A percentile compares a stretch with the other conserved stretches of the same genome.
phyloP scores from a whole-genome alignment of 495 filamentous ascomycete genomes.

The Chlorociboria aeruginascens region DNA sequence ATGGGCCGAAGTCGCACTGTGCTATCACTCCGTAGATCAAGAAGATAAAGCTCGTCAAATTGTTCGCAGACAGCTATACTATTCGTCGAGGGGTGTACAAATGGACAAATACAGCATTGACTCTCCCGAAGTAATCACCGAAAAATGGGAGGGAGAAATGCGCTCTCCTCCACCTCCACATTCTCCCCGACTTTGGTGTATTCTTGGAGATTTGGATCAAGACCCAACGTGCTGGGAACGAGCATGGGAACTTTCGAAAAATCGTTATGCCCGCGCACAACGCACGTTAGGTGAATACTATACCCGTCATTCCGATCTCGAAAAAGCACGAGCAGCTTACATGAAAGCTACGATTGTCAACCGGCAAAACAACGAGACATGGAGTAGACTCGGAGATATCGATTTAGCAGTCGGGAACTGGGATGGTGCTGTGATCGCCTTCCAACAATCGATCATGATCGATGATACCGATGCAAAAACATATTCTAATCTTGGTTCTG shows the following conservation, averaged over 20 bases:
- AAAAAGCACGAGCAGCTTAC: conserved; percentile 70
- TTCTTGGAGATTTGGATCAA: conserved; percentile 80
- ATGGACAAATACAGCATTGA: conserved; percentile 38
- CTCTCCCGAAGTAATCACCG: conserved; percentile 31
- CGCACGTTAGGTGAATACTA: conserved; percentile 73
- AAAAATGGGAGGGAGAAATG: conserved; percentile 40
- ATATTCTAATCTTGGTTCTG: conserved; percentile 88
- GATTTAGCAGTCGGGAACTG: conserved; percentile 65
- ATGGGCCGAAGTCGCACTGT: conserved; percentile 92
- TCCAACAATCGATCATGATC: conserved; percentile 62
- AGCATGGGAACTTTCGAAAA: conserved; percentile 77
- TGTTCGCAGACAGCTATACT: conserved; percentile 66
- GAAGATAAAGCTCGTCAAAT: conserved; percentile 74
- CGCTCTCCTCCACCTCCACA: conserved; percentile 63
- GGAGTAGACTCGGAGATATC: conserved; percentile 86
- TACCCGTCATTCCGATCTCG: conserved; percentile 47
- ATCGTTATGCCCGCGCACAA: conserved; percentile 77
- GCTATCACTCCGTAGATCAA: conserved; percentile 42
- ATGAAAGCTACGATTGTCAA: conserved; percentile 63
- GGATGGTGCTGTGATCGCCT: conserved; percentile 74
- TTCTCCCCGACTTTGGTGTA: conserved; percentile 83
- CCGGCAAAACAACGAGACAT: conserved; percentile 65
- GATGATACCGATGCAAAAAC: conserved; percentile 85
- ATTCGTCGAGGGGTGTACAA: conserved; percentile 34
- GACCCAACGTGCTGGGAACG: conserved; percentile 63